Base-by-base conservation (phyloP, 495 filamentous ascomycete genomes). In the Lepidopterella palustris region DNA sequence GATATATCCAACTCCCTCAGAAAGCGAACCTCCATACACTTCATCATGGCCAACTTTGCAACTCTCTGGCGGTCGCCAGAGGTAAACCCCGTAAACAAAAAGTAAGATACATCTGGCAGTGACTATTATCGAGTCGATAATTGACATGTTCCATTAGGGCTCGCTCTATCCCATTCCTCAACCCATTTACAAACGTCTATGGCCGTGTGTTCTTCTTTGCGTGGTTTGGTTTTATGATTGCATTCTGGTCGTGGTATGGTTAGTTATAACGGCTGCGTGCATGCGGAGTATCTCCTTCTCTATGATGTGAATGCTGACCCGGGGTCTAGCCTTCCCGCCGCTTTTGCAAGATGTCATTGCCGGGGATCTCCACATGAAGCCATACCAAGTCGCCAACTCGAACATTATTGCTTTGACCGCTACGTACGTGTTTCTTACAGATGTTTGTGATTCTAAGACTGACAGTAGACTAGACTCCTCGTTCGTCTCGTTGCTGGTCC, bases 171-270 rank as follows among this genome's bases (percentile, higher is more conserved):
- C 92, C 92, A 0, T 68, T 88, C 29, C 71, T 97, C 26, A 97
- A 97, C 70, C 85, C 87, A 20, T 32, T 67, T 8, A n/a, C n/a
- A n/a, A 82, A 95, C 65, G 69, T 82, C 61, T 89, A 97, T 79
- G 91, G 92, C 47, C 81, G 91, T 2, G 89, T 93, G 0, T 96
- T 95, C 73, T 90, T 90, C 78, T 96, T 97, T 75, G 89, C 90
- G 0, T 96, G 92, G 87, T 81, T 90, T 50, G 92, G 92, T 8
- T 97, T 97, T 76, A 89, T 97, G 85, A 83, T 97, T 58, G 90
- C 91, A 21, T 97, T 97, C 77, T 87, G 90, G 74, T 92, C 89
- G 2, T 97, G 92, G 87, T 89, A 85, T 70, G 70, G 58, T 65
- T 47, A 49, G 61, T 56, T 49, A 61, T 65, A 58, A 60, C 58